Evolutionary conservation across 2,329 filamentous ascomycete species (phyloP), one percentile per base, ranked within the genome.

Genomic region (Ceratocystis eucalypticola): DNA sequence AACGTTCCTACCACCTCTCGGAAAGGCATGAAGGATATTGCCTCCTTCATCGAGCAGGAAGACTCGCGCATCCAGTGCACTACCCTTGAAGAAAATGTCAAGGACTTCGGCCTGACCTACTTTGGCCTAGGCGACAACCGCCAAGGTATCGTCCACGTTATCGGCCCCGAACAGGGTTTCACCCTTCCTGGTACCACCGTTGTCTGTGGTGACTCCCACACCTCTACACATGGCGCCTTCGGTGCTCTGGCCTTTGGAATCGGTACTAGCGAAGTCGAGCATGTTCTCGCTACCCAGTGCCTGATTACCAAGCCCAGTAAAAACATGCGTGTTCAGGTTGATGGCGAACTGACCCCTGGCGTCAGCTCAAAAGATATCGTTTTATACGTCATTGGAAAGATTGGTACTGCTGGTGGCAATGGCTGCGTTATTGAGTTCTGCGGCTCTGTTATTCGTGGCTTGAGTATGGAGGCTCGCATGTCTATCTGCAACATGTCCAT

Each of bases 401-500:
- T 97, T 71, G 94, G 94, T 72, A 97, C 94, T 28, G 94, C 94
- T 69, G 94, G 93, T 75, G 94, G 94, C 71, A 97, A 88, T 66
- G 92, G 93, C 69, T 87, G 88, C 65, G 94, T 97, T 70, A 96
- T 99, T 72, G 94, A 99, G 79, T 99, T 93, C 80, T 96, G 91
- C 74, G 94, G 94, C 68, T 96, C 92, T 64, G 90, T 94, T 69
- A 96, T 99, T 74, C 86, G 91, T 71, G 79, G 78, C 69, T 81
- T 97, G 72, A 96, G 90, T 77, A 96, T 99, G 84, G 94, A 97
- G 77, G 94, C 93, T 55, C 86, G 94, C 71, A 97, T 99, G 94
- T 96, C 92, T 69, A 96, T 99, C 75, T 97, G 94, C 81, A 99
- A 99, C 80, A 97, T 97, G 94, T 91, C 92, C 15, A 96, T 97